These are phyloP conservation scores for Boletus coccyginus DNA, from an alignment of 768 basidiomycete species.

Conservation along the genomic window DNA sequence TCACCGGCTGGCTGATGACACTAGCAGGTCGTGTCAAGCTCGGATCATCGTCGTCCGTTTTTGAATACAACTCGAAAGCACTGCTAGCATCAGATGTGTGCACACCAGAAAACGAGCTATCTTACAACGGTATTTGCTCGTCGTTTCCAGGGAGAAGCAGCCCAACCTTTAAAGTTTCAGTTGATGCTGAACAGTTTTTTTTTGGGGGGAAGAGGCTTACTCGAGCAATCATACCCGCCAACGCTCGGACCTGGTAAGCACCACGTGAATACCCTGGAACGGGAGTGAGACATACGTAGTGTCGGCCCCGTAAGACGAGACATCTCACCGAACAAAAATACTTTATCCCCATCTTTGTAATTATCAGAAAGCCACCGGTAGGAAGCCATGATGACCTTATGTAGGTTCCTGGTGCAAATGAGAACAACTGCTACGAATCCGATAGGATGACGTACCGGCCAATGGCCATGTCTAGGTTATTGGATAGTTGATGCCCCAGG, in stretches of 20 bases:
- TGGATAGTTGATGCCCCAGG: constrained; percentile 19
- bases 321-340: constrained; percentile 41
- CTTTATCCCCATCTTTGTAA: constrained; percentile 36
- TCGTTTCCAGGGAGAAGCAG: constrained; percentile 39
- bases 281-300: neutral
- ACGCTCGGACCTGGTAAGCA: constrained; percentile 42
- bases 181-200: neutral
- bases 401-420: constrained; percentile 32
- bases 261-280: constrained; percentile 45
- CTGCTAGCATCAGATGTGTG: constrained; percentile 17
- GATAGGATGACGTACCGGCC: constrained; percentile 30
- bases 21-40: constrained; percentile 8
- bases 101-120: neutral
- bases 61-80: constrained; percentile 39
- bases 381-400: constrained; percentile 32
- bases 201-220: constrained; percentile 18
- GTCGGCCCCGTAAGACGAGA: neutral
- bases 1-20: constrained; percentile 3
- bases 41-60: constrained; percentile 19
- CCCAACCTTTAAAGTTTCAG: constrained; percentile 34
- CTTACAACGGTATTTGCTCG: constrained; percentile 41
- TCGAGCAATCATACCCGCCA: constrained; percentile 44
- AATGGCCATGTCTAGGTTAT: constrained; percentile 34
- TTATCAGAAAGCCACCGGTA: constrained; percentile 43
- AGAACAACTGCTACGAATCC: neutral